Percentiles rank a stretch among this genome's conserved stretches.
Conservation (phyloP, 352 stramenopile species). For the Pythium vanterpoolii region DNA sequence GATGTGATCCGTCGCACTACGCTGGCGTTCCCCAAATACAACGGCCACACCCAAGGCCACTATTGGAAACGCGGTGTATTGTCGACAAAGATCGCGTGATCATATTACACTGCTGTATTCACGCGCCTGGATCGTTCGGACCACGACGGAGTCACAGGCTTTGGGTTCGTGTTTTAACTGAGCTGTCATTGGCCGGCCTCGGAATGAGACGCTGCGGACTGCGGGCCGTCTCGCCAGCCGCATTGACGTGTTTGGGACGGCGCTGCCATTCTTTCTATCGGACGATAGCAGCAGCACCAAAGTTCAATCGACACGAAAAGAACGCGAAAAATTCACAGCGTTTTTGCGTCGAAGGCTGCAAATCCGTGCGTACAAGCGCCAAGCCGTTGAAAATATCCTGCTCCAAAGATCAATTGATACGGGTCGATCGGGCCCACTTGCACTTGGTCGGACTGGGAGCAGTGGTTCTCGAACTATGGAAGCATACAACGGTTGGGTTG, state of each 20-base stretch:
- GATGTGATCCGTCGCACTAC: background rate
- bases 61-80: background rate
- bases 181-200: conserved; percentile 6
- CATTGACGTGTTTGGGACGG: conserved; percentile 3
- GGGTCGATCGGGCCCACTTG: no score
- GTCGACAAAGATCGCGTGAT: background rate
- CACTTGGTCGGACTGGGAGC: no score
- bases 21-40: background rate
- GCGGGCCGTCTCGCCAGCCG: background rate
- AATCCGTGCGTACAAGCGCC: background rate
- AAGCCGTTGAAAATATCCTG: conserved; percentile 10
- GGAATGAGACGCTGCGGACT: background rate
- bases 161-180: conserved; percentile 4
- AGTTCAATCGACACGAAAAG: background rate
- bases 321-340: background rate
- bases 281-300: no score
- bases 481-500: no score
- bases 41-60: background rate
- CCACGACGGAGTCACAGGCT: background rate
- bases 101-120: background rate
- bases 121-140: background rate
- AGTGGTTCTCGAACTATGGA: no score
- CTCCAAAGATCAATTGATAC: no score
- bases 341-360: background rate
- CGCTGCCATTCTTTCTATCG: background rate